Base-by-base conservation (phyloP, 2,329 filamentous ascomycete genomes). In the Fusarium mexicanum region DNA sequence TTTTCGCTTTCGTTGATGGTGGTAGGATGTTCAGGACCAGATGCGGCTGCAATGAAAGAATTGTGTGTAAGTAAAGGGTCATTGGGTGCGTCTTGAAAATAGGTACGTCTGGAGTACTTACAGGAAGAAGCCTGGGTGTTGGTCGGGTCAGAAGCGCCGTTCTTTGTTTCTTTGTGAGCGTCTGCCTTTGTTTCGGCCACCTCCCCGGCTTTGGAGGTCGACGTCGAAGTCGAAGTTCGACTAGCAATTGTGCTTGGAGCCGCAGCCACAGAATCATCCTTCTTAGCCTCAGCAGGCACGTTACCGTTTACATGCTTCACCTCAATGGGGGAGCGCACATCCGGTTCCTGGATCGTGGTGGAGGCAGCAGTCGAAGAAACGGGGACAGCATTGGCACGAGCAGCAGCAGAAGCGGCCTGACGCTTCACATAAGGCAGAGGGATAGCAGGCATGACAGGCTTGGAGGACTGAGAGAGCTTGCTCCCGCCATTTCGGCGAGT, bases 391-490 rank as follows among this genome's bases (percentile, higher is more conserved):
- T 74, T 74, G 33, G 79, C 71, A 63, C 81, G 77, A 58, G 78
- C 78, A 38, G 81, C 78, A 29, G 80, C 75, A 17, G 80, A 76
- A 43, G 81, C 80, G 64, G 80, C 80, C 73, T 83, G 80, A 64
- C 83, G 82, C 73, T 83, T 85, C 58, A 82, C 78, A 69, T 83
- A 79, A 24, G 81, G 81, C 69, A 85, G 73, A 55, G 83, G 83
- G 51, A 85, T 80, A 63, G 80, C 83, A 67, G 83, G 83, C 64
- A 82, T 76, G 46, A 84, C 78, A 54, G 81, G 78, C 72, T 81
- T 83, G 65, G 78, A 69, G 65, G 73, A 76, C 61, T 80, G 78
- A 64, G 75, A 76, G 68, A 80, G 78, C 77, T 79, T 81, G 75
- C 73, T 74, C 54, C 72, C 61, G 62, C 72, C 77, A 66, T 74